Percentiles rank a stretch among this genome's conserved stretches.
phyloP scores from a whole-genome alignment of 1,284 basidiomycete species.

The Phylloboletellus chloephorus region DNA sequence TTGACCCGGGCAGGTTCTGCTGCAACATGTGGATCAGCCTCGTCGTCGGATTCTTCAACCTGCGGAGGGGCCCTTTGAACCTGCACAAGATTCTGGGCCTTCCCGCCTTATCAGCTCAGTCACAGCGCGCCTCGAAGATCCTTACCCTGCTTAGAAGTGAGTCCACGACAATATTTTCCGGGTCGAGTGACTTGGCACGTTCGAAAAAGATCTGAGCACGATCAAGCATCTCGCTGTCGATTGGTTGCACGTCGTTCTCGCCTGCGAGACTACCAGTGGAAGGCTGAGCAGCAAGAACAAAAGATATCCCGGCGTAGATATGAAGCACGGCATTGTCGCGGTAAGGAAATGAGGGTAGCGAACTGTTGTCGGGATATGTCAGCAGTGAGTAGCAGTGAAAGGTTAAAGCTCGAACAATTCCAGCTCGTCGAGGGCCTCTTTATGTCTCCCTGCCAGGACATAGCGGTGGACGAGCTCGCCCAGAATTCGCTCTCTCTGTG shows the following conservation, averaged over 20 bases:
- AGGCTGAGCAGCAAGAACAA: slow-evolving; percentile 53
- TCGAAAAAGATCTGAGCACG: slow-evolving; percentile 62
- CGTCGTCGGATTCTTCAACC: slow-evolving; percentile 43
- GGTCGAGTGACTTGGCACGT: slow-evolving; percentile 54
- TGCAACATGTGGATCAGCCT: slow-evolving; percentile 19
- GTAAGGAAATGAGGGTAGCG: slow-evolving; percentile 80
- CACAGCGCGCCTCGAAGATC: slow-evolving; percentile 3
- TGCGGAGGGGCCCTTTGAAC: slow-evolving; percentile 8
- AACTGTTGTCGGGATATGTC: slow-evolving; percentile 42
- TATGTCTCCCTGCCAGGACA: slow-evolving; percentile 51
- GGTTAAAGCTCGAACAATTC: slow-evolving; percentile 57
- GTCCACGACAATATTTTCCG: slow-evolving; percentile 49
- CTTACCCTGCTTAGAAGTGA: slow-evolving; percentile 48
- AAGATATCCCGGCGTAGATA: slow-evolving; percentile 74
- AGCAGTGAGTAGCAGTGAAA: slow-evolving; percentile 6
- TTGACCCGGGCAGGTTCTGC: slow-evolving; percentile 20
- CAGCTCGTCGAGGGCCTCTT: slow-evolving; percentile 75
- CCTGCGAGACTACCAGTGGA: slow-evolving; percentile 3
- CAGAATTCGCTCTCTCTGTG: slow-evolving; percentile 67
- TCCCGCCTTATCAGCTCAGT: not conserved
- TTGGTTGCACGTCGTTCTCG: slow-evolving; percentile 4
- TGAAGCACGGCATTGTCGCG: slow-evolving; percentile 76
- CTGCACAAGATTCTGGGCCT: slow-evolving; percentile 24
- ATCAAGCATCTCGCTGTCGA: slow-evolving; percentile 37
- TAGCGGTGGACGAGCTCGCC: slow-evolving; percentile 69